These are phyloP conservation scores for Phoma sp. DNA, from an alignment of 2,329 filamentous ascomycete genomes.

Conservation along the genomic window DNA sequence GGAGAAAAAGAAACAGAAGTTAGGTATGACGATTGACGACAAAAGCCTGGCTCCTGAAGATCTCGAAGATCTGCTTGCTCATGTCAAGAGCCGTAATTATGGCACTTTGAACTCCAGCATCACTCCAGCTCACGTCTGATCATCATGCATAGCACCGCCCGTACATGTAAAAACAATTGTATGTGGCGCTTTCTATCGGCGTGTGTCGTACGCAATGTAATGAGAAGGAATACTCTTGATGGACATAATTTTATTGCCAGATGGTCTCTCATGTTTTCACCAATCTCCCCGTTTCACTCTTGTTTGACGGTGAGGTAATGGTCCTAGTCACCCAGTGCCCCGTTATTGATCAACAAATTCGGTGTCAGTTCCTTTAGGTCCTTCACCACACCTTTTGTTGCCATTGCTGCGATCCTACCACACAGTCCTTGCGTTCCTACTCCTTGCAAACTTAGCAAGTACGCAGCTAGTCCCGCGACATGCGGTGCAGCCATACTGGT, in stretches of 20 bases:
- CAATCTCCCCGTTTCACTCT: too few species aligned
- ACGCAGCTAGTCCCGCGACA: conserved; percentile 70
- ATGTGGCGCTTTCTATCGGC: background rate
- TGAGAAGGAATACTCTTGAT: too few species aligned
- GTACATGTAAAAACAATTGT: background rate
- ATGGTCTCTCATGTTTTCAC: too few species aligned
- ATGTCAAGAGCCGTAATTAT: conserved; percentile 3
- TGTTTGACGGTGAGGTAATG: background rate
- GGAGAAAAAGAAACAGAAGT: conserved; percentile 22
- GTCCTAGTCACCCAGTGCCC: conserved; percentile 16
- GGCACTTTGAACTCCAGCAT: conserved; percentile 2
- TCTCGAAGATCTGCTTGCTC: conserved; percentile 16
- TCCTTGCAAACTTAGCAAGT: conserved; percentile 62
- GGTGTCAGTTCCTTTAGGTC: conserved; percentile 49
- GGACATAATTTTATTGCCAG: too few species aligned
- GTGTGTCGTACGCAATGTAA: too few species aligned
- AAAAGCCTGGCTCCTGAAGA: conserved; percentile 20
- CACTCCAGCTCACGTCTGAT: conserved; percentile 8
- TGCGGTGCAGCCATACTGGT: conserved; percentile 74
- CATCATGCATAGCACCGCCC: background rate
- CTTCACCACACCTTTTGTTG: conserved; percentile 47
- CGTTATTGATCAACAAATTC: conserved; percentile 62
- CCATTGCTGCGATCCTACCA: conserved; percentile 52
- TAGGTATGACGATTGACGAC: conserved; percentile 27
- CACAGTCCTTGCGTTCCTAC: conserved; percentile 51